Evolutionary conservation across 2,329 filamentous ascomycete species (phyloP).

Genomic region (Cryphonectria parasitica): DNA sequence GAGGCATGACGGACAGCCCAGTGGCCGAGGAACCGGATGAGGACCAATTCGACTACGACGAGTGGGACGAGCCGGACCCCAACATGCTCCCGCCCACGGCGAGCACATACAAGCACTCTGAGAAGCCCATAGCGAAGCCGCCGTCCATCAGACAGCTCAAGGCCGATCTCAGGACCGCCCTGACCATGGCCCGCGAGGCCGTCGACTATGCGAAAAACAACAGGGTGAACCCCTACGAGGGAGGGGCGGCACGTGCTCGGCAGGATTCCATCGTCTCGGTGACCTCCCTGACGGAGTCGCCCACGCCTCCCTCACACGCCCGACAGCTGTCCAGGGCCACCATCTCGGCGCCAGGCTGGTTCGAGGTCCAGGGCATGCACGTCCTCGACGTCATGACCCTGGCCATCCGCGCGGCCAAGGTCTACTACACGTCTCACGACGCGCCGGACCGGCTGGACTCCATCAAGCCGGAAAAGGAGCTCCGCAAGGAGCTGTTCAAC

Average conservation of each 20-base stretch:
- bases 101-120: conserved; percentile 89
- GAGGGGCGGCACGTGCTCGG: conserved; percentile 37
- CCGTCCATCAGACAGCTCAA: conserved; percentile 83
- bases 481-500: conserved; percentile 80
- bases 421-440: conserved; percentile 94
- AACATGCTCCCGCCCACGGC: conserved; percentile 93
- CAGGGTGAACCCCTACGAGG: conserved; percentile 29
- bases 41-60: conserved; percentile 57
- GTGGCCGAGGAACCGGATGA: conserved; percentile 49
- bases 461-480: conserved; percentile 84
- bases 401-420: conserved; percentile 92
- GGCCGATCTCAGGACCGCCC: conserved; percentile 63
- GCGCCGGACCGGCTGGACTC: conserved; percentile 81
- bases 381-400: conserved; percentile 91
- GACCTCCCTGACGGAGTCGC: conserved; percentile 28
- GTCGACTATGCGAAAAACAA: conserved; percentile 59
- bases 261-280: conserved; percentile 27
- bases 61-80: conserved; percentile 68
- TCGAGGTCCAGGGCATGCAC: conserved; percentile 88
- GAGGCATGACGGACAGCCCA: conserved; percentile 38
- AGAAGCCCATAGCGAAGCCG: conserved; percentile 79
- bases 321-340: conserved; percentile 32
- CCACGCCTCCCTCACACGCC: conserved; percentile 29
- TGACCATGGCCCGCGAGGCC: conserved; percentile 71
- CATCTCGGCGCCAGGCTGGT: conserved; percentile 65